A percentile compares a stretch with the other conserved stretches of the same genome.
phyloP scores from a whole-genome alignment of 306 rosid genomes.

The Arachis stenosperma region DNA sequence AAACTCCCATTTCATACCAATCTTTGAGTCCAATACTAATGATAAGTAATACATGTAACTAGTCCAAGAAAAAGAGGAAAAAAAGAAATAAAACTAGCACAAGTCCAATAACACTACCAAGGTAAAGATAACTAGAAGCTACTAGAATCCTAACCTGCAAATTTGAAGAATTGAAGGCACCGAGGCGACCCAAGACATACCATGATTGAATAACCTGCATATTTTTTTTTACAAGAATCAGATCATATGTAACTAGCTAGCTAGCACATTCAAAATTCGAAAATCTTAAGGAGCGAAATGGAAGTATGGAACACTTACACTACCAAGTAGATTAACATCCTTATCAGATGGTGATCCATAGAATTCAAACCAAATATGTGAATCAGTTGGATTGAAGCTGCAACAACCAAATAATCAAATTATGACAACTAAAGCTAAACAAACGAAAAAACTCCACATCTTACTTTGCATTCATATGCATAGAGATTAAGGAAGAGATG shows the following conservation, averaged over 20 bases:
- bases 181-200: constrained; percentile 97
- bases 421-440: background rate
- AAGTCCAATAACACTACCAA: background rate
- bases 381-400: constrained; percentile 94
- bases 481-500: background rate
- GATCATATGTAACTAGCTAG: background rate
- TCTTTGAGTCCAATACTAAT: background rate
- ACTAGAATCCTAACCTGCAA: constrained; percentile 63
- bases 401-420: background rate
- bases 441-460: background rate
- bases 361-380: constrained; percentile 87
- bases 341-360: constrained; percentile 82
- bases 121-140: background rate
- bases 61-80: too few relatives aligned
- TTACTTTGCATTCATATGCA: constrained; percentile 17
- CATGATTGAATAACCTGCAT: constrained; percentile 89
- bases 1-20: background rate
- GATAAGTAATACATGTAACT: background rate
- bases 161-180: constrained; percentile 86
- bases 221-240: constrained; percentile 9
- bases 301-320: constrained; percentile 55
- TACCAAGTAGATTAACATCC: constrained; percentile 76
- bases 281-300: background rate
- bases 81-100: background rate
- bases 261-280: background rate